A percentile compares a stretch with the other conserved stretches of the same genome.
Evolutionary conservation across 495 filamentous ascomycete genomes (phyloP).

Genomic region (Lasiosphaeria hispida): DNA sequence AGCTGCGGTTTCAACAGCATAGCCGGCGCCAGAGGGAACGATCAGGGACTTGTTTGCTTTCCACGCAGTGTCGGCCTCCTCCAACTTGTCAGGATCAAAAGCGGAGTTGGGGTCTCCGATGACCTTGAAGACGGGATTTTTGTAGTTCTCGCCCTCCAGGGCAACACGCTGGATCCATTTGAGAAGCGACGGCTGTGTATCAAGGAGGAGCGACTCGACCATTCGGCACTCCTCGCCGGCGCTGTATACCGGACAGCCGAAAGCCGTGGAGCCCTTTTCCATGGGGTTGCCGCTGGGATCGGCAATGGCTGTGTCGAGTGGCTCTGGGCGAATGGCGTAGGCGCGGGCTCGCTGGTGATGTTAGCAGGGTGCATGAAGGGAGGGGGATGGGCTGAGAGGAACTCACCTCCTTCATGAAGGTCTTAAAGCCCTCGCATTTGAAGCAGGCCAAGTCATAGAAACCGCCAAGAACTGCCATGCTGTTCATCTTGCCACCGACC

Average conservation of each 20-base stretch:
- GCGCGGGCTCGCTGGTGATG: slow-evolving; percentile 53
- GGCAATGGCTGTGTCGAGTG: slow-evolving; percentile 47
- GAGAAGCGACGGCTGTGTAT: slow-evolving; percentile 34
- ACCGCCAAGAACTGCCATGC: slow-evolving; percentile 43
- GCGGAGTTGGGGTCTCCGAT: background rate
- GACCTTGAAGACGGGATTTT: slow-evolving; percentile 33
- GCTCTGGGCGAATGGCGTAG: slow-evolving; percentile 54
- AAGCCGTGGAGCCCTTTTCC: slow-evolving; percentile 27
- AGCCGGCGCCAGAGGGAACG: too few species aligned
- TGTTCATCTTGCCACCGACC: slow-evolving; percentile 36
- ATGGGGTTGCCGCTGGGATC: slow-evolving; percentile 41
- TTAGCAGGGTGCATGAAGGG: background rate
- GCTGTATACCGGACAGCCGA: slow-evolving; percentile 48
- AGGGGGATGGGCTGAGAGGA: background rate
- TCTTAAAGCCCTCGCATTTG: slow-evolving; percentile 38
- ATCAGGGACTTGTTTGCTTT: too few species aligned
- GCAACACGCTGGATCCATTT: slow-evolving; percentile 48
- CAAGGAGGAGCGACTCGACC: slow-evolving; percentile 39
- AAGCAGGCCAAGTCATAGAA: slow-evolving; percentile 31
- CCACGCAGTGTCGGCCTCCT: background rate
- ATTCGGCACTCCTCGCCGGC: slow-evolving; percentile 34
- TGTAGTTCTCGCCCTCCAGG: slow-evolving; percentile 25
- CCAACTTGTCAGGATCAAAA: background rate
- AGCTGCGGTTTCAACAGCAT: too few species aligned
- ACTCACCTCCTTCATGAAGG: slow-evolving; percentile 49